These are phyloP conservation scores for Penicillium daleae DNA, from an alignment of 495 filamentous ascomycete genomes.

Conservation along the genomic window DNA sequence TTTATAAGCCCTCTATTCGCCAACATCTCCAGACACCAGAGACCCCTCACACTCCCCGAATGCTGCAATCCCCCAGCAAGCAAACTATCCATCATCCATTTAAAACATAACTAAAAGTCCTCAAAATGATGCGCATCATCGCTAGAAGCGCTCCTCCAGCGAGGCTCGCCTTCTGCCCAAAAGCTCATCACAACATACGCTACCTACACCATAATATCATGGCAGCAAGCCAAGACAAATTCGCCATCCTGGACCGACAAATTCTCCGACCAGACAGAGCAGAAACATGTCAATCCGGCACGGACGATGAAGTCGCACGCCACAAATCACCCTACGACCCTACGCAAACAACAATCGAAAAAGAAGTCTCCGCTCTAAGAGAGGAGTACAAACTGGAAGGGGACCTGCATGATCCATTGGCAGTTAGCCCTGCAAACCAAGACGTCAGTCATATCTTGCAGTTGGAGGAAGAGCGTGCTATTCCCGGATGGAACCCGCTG, in stretches of 20 bases:
- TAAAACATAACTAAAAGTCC: neutral
- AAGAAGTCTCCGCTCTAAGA: constrained; percentile 28
- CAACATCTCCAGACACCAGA: neutral
- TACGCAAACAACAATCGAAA: constrained; percentile 25
- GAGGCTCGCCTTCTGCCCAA: neutral
- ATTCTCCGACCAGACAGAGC: constrained; percentile 30
- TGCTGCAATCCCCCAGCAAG: neutral
- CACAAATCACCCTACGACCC: constrained; percentile 39
- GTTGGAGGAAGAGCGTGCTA: constrained; percentile 18
- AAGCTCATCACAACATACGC: neutral
- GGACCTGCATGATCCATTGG: constrained; percentile 29
- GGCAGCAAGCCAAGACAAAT: constrained; percentile 23
- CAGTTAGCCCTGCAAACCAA: constrained; percentile 34
- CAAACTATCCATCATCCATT: neutral
- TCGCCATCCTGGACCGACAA: constrained; percentile 25
- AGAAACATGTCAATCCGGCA: constrained; percentile 35
- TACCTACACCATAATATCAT: neutral
- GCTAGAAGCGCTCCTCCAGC: neutral
- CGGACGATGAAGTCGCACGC: constrained; percentile 36
- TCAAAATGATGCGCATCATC: neutral
- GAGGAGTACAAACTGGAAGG: constrained; percentile 34
- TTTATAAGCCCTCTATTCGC: neutral
- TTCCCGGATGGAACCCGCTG: constrained; percentile 17
- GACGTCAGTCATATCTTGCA: constrained; percentile 31
- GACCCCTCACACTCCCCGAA: neutral